Conservation (phyloP, 192 early-diverging fungal genomes). For the Backusella psychrophila region DNA sequence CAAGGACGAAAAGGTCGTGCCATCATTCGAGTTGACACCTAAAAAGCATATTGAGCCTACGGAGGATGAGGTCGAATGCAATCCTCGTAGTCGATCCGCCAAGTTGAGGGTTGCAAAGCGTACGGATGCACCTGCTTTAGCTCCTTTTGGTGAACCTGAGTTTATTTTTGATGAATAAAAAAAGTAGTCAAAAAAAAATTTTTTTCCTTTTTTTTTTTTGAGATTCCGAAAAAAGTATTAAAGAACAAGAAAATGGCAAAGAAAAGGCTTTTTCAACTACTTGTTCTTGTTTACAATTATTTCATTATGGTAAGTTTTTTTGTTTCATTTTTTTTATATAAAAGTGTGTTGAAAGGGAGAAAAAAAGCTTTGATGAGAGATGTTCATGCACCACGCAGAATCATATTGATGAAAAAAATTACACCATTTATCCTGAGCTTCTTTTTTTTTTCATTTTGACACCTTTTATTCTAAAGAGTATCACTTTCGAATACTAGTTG, state of each 20-base stretch:
- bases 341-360: neutral
- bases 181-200: neutral
- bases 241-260: neutral
- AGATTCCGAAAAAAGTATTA: neutral
- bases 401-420: slow-evolving; percentile 19
- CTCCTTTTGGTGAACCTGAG: slow-evolving; percentile 16
- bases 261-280: neutral
- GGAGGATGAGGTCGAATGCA: slow-evolving; percentile 47
- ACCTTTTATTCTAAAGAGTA: neutral
- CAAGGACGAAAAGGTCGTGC: neutral
- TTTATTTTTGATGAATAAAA: neutral
- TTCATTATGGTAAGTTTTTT: neutral
- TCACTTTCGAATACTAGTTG: neutral
- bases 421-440: slow-evolving; percentile 12
- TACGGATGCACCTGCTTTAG: slow-evolving; percentile 21
- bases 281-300: slow-evolving; percentile 3
- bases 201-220: neutral
- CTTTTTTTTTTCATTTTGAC: neutral
- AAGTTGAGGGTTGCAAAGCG: slow-evolving; percentile 42
- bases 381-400: slow-evolving; percentile 28
- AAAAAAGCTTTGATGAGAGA: slow-evolving; percentile 18
- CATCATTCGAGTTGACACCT: slow-evolving; percentile 33
- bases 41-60: slow-evolving; percentile 45
- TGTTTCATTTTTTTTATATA: neutral
- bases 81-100: slow-evolving; percentile 58